Conservation (phyloP, 805 yeast species). For the Yamadazyma sp. region DNA sequence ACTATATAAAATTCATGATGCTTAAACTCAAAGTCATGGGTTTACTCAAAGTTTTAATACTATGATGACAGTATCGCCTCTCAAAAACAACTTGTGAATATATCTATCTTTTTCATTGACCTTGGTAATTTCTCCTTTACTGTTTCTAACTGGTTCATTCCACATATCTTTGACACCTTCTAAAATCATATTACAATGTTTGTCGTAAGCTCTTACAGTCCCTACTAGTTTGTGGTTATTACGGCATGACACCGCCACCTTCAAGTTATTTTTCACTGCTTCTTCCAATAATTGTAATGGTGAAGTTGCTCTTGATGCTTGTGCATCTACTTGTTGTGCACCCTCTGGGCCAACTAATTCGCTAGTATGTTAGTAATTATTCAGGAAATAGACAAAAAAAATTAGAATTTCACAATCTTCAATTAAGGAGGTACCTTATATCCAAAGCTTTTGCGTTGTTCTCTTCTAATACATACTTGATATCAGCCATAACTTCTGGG, state of each 20-base stretch:
- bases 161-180: slow-evolving; percentile 90
- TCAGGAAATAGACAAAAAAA: no score
- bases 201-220: slow-evolving; percentile 89
- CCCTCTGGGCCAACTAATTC: neutral
- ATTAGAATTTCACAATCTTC: no score
- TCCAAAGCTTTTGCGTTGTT: no score
- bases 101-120: slow-evolving; percentile 66
- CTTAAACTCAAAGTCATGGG: no score
- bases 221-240: slow-evolving; percentile 91
- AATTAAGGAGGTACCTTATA: no score
- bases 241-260: slow-evolving; percentile 83
- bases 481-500: no score
- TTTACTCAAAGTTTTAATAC: slow-evolving; percentile 55
- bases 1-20: neutral
- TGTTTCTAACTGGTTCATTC: slow-evolving; percentile 59
- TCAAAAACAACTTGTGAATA: slow-evolving; percentile 80
- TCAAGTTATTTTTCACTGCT: slow-evolving; percentile 70
- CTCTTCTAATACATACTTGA: no score
- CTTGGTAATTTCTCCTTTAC: slow-evolving; percentile 70
- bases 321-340: no score
- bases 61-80: slow-evolving; percentile 95
- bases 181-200: slow-evolving; percentile 90
- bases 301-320: slow-evolving; percentile 58
- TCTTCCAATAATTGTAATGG: slow-evolving; percentile 87
- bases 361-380: neutral